phyloP scores from a whole-genome alignment of 1,284 basidiomycete genomes.

The Sanghuangporus weigelae region DNA sequence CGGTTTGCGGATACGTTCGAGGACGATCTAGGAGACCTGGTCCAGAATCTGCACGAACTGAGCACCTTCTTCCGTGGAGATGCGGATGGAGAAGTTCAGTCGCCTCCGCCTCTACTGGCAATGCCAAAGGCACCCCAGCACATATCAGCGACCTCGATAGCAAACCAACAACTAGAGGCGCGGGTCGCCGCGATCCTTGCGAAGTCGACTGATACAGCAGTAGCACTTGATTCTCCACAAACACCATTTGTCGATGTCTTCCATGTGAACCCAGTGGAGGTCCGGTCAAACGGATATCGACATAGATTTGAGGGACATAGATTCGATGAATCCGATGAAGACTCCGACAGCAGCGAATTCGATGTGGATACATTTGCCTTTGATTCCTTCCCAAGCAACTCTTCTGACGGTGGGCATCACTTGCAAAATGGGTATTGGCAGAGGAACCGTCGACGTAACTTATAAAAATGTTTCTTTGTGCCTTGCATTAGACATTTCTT shows the following conservation, averaged over 20 bases:
- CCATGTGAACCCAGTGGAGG: slow-evolving; percentile 38
- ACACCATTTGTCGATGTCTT: slow-evolving; percentile 78
- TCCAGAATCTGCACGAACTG: slow-evolving; percentile 82
- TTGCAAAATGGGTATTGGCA: slow-evolving; percentile 9
- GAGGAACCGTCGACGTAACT: slow-evolving; percentile 4
- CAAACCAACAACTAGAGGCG: slow-evolving; percentile 62
- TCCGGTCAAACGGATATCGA: slow-evolving; percentile 24
- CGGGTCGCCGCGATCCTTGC: slow-evolving; percentile 75
- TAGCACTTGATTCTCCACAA: slow-evolving; percentile 48
- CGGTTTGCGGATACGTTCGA: slow-evolving; percentile 34
- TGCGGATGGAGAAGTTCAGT: slow-evolving; percentile 20
- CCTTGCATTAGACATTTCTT: not conserved
- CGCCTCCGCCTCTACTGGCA: not conserved
- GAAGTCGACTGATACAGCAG: slow-evolving; percentile 55
- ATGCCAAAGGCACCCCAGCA: slow-evolving; percentile 28
- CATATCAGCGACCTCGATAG: slow-evolving; percentile 25
- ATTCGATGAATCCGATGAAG: slow-evolving; percentile 37
- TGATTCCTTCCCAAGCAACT: slow-evolving; percentile 45
- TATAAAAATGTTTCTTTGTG: not conserved
- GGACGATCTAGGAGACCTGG: slow-evolving; percentile 77
- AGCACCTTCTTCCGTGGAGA: slow-evolving; percentile 81
- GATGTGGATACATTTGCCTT: slow-evolving; percentile 68
- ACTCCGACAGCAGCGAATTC: slow-evolving; percentile 44
- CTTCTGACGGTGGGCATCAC: slow-evolving; percentile 30
- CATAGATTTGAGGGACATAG: slow-evolving; percentile 27